Conservation (phyloP, 169 alveolate species). For the Plasmodium adleri region DNA sequence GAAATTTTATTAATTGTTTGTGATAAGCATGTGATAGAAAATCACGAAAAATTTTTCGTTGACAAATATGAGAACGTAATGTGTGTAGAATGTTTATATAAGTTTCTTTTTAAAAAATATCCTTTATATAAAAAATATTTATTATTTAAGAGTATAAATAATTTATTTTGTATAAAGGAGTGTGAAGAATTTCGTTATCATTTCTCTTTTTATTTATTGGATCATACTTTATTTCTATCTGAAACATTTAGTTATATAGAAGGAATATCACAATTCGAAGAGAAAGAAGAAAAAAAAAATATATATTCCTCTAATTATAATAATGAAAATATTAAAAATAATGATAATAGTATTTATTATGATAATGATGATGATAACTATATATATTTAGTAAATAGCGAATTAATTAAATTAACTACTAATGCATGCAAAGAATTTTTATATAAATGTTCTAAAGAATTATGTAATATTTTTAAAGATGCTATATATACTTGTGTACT, state of each 20-base stretch:
- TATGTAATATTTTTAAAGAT: slow-evolving; percentile 61
- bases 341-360: neutral
- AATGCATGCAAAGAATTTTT: slow-evolving; percentile 77
- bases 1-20: slow-evolving; percentile 26
- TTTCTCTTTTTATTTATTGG: slow-evolving; percentile 63
- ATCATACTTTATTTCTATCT: slow-evolving; percentile 70
- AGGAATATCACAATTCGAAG: slow-evolving; percentile 14
- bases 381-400: slow-evolving; percentile 39
- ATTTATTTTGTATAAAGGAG: slow-evolving; percentile 39
- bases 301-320: slow-evolving; percentile 8
- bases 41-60: slow-evolving; percentile 58
- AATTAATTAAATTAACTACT: slow-evolving; percentile 60
- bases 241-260: slow-evolving; percentile 62
- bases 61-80: slow-evolving; percentile 43
- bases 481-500: slow-evolving; percentile 75
- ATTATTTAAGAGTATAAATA: slow-evolving; percentile 61
- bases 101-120: slow-evolving; percentile 46
- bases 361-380: slow-evolving; percentile 47
- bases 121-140: slow-evolving; percentile 74
- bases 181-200: slow-evolving; percentile 65
- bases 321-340: neutral
- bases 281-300: neutral
- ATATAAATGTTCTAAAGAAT: slow-evolving; percentile 50
- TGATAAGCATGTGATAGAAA: slow-evolving; percentile 68
- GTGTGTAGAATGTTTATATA: slow-evolving; percentile 65